A percentile compares a stretch with the other conserved stretches of the same genome.
phyloP scores from a whole-genome alignment of 306 rosid species.

The Lablab purpureus region DNA sequence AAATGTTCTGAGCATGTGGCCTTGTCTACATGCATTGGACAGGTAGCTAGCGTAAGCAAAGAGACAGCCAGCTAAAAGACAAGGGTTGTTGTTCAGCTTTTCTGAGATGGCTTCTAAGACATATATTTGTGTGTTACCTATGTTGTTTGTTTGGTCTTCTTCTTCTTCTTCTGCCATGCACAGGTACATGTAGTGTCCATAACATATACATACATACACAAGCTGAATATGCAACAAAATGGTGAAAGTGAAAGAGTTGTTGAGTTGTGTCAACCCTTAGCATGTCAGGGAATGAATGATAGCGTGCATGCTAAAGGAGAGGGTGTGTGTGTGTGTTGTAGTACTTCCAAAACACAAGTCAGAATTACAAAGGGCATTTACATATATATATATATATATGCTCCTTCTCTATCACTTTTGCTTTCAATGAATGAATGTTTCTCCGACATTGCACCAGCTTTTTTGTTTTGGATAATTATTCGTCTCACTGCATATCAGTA shows the following conservation, averaged over 20 bases:
- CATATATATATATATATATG: neutral
- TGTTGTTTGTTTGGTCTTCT: conserved; percentile 11
- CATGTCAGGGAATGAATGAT: conserved; percentile 50
- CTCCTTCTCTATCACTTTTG: conserved; percentile 44
- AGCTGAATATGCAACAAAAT: neutral
- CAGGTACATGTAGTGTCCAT: neutral
- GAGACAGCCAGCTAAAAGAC: conserved; percentile 25
- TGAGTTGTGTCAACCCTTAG: neutral
- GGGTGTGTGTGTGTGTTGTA: neutral
- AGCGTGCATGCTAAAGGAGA: conserved; percentile 49
- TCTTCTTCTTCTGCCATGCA: conserved; percentile 10
- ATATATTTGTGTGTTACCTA: conserved; percentile 9
- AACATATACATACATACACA: neutral
- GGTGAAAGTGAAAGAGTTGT: neutral
- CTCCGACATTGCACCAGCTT: conserved; percentile 44
- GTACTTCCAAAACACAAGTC: conserved; percentile 20
- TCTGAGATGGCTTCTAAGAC: conserved; percentile 41
- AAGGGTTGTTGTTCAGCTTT: conserved; percentile 20
- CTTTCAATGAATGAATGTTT: conserved; percentile 16
- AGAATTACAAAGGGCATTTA: neutral
- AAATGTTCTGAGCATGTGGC: conserved; percentile 30
- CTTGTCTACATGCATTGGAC: conserved; percentile 35
- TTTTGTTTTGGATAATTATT: conserved; percentile 34
- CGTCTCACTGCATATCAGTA: neutral
- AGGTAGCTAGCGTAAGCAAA: conserved; percentile 36